phyloP scores from a whole-genome alignment of 225 moss, liverwort and hornwort species.

The Neckera pumila region DNA sequence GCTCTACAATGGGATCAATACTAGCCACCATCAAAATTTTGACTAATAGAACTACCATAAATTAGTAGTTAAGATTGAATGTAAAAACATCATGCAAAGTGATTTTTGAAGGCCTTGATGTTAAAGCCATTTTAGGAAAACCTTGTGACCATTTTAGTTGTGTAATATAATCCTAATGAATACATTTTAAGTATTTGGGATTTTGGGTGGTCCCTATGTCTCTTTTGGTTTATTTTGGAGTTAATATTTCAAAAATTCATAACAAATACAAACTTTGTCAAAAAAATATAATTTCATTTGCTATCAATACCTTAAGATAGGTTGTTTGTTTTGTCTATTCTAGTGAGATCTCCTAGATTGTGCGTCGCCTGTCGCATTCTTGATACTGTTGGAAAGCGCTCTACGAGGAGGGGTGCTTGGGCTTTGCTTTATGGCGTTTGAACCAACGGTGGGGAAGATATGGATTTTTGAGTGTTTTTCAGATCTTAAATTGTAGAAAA shows the following conservation, averaged over 20 bases:
- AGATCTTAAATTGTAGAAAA: too few relatives aligned
- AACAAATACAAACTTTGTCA: background rate
- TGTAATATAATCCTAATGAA: background rate
- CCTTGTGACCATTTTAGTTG: accelerated
- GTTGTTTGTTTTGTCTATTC: too few relatives aligned
- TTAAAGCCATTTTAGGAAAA: accelerated
- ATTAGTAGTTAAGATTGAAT: background rate
- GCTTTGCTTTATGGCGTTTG: too few relatives aligned
- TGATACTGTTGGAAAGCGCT: too few relatives aligned
- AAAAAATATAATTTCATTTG: too few relatives aligned
- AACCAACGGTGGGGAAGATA: too few relatives aligned
- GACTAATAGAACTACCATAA: background rate
- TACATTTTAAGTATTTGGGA: background rate
- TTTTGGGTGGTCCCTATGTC: too few relatives aligned
- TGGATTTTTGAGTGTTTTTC: too few relatives aligned
- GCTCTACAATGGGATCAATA: background rate
- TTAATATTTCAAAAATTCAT: background rate
- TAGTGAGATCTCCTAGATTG: too few relatives aligned
- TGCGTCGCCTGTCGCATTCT: too few relatives aligned
- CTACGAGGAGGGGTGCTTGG: too few relatives aligned
- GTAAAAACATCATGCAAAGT: background rate
- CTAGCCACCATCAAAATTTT: background rate
- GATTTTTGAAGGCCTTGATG: background rate
- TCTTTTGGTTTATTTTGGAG: background rate
- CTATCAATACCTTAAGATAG: too few relatives aligned